Conservation (phyloP, 2,329 filamentous ascomycete species). For the Microsporum ferrugineum region DNA sequence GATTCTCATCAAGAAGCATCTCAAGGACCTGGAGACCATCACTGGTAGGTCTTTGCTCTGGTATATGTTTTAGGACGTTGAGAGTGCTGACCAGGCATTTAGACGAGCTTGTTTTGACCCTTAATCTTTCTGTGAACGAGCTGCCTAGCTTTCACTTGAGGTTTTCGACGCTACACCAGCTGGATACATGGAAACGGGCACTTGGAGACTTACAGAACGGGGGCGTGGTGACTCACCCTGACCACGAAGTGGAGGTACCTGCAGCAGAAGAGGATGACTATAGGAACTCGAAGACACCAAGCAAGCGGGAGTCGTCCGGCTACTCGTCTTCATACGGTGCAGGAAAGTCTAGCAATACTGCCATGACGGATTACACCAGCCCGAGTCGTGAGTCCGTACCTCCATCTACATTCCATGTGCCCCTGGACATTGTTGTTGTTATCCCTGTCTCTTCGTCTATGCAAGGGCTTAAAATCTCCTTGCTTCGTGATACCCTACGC, state of each 20-base stretch:
- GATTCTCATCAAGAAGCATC: slow-evolving; percentile 94
- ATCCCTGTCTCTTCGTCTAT: slow-evolving; percentile 96
- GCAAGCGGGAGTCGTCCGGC: slow-evolving; percentile 67
- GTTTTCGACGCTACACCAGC: slow-evolving; percentile 70
- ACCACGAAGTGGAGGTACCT: slow-evolving; percentile 68
- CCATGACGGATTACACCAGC: slow-evolving; percentile 82
- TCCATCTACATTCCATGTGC: slow-evolving; percentile 61
- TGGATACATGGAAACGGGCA: slow-evolving; percentile 84
- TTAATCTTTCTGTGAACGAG: slow-evolving; percentile 83
- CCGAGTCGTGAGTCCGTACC: slow-evolving; percentile 42
- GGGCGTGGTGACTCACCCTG: slow-evolving; percentile 51
- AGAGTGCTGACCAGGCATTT: background rate
- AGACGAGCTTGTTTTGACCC: slow-evolving; percentile 75
- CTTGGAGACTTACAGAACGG: slow-evolving; percentile 70
- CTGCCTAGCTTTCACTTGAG: slow-evolving; percentile 87
- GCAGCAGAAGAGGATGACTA: slow-evolving; percentile 85
- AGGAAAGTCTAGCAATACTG: slow-evolving; percentile 71
- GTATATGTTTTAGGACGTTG: background rate
- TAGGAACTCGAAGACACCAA: slow-evolving; percentile 39
- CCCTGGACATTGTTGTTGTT: slow-evolving; percentile 89
- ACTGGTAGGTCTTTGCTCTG: slow-evolving; percentile 26
- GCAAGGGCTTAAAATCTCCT: slow-evolving; percentile 97
- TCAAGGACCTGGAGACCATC: slow-evolving; percentile 71
- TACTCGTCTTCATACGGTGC: slow-evolving; percentile 67
- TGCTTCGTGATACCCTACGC: slow-evolving; percentile 79